phyloP scores from a whole-genome alignment of 768 basidiomycete species.

The Mrakia hoshinonis region DNA sequence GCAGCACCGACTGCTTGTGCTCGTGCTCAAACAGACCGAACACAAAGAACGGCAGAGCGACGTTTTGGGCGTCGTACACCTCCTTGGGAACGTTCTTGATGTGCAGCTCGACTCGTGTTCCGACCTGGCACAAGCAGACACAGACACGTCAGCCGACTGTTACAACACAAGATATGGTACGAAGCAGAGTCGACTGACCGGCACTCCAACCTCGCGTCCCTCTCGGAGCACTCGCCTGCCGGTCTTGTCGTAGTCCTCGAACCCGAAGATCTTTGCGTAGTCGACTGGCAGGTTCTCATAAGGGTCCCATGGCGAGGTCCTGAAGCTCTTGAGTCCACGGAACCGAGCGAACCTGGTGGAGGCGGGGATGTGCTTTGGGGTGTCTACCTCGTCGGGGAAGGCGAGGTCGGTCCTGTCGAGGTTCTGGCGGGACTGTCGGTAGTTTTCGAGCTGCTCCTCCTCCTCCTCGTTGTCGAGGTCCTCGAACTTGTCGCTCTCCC shows the following conservation, averaged over 20 bases:
- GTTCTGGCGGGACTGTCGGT: slow-evolving; percentile 47
- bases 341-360: slow-evolving; percentile 78
- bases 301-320: slow-evolving; percentile 95
- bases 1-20: slow-evolving; percentile 85
- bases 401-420: slow-evolving; percentile 71
- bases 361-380: slow-evolving; percentile 74
- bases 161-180: not conserved
- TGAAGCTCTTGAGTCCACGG: slow-evolving; percentile 80
- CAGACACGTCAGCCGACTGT: not conserved
- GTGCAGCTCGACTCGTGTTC: slow-evolving; percentile 66
- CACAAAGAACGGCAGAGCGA: slow-evolving; percentile 51
- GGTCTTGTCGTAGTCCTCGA: slow-evolving; percentile 86
- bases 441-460: slow-evolving; percentile 55
- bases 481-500: slow-evolving; percentile 51
- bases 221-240: slow-evolving; percentile 55
- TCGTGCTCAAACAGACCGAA: slow-evolving; percentile 88
- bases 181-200: slow-evolving; percentile 48
- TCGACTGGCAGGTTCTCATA: slow-evolving; percentile 91
- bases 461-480: slow-evolving; percentile 80
- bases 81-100: slow-evolving; percentile 66
- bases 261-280: slow-evolving; percentile 91
- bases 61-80: slow-evolving; percentile 43
- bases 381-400: slow-evolving; percentile 97
- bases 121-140: slow-evolving; percentile 50
- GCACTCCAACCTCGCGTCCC: slow-evolving; percentile 50